Percentiles rank a stretch among this genome's conserved stretches.
Conservation (phyloP, 306 rosid genomes). For the Urtica urens region DNA sequence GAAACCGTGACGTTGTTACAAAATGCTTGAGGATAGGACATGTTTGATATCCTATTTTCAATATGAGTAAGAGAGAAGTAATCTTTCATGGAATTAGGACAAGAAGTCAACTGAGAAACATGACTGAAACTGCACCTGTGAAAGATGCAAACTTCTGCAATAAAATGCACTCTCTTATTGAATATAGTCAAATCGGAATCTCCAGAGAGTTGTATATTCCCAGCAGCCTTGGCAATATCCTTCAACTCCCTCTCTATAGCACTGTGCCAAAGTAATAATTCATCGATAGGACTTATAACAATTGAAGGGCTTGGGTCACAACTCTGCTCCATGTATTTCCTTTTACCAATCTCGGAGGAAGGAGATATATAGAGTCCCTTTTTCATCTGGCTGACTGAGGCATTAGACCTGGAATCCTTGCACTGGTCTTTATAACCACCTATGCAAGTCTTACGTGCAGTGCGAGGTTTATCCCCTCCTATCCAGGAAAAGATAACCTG, state of each 20-base stretch:
- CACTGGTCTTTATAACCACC: conserved; percentile 34
- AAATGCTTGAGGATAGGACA: too few species aligned
- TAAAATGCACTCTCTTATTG: conserved; percentile 81
- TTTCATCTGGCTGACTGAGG: conserved; percentile 27
- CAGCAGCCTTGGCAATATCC: conserved; percentile 62
- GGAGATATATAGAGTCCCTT: conserved; percentile 45
- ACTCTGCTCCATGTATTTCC: conserved; percentile 57
- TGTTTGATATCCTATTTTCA: too few species aligned
- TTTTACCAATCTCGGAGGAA: conserved; percentile 57
- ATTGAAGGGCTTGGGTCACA: conserved; percentile 34
- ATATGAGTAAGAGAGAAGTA: too few species aligned
- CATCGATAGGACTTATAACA: conserved; percentile 75
- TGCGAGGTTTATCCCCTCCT: conserved; percentile 43
- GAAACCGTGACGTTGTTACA: too few species aligned
- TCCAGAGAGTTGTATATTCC: conserved; percentile 46
- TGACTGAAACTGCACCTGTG: conserved; percentile 84
- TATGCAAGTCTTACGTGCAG: conserved; percentile 22
- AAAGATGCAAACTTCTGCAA: conserved; percentile 95
- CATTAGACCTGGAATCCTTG: conserved; percentile 28
- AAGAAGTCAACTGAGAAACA: too few species aligned
- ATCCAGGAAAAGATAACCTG: conserved; percentile 86
- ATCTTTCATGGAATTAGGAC: too few species aligned
- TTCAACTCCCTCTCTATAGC: conserved; percentile 79
- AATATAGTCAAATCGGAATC: conserved; percentile 73
- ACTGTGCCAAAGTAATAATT: conserved; percentile 92